Evolutionary conservation across 1,139 yeast species (phyloP).

Genomic region (Saccharomyces hybrid): DNA sequence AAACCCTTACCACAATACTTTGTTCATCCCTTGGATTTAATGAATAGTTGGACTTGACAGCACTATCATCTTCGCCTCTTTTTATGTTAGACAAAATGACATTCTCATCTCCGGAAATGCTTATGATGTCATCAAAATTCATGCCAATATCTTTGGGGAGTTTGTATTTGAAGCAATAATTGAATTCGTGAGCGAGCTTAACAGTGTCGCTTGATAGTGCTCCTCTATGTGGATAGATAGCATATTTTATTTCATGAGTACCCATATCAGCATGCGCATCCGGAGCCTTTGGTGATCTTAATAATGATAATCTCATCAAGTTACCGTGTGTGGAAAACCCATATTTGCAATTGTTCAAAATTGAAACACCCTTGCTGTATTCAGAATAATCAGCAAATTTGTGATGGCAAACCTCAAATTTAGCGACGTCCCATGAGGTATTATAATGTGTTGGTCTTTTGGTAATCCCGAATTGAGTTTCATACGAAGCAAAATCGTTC

Average conservation of each 20-base stretch:
- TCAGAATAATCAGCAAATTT: constrained; percentile 90
- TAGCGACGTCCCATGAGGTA: constrained; percentile 93
- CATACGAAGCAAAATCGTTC: constrained; percentile 73
- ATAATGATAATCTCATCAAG: constrained; percentile 69
- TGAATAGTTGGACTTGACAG: constrained; percentile 35
- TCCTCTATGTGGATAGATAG: constrained; percentile 75
- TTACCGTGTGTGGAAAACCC: constrained; percentile 92
- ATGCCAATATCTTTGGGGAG: constrained; percentile 54
- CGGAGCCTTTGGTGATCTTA: constrained; percentile 85
- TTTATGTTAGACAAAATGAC: constrained; percentile 71
- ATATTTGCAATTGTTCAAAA: constrained; percentile 78
- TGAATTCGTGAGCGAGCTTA: constrained; percentile 70
- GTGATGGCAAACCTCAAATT: constrained; percentile 92
- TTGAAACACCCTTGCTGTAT: constrained; percentile 76
- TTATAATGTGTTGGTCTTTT: constrained; percentile 90
- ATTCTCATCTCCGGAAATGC: constrained; percentile 49
- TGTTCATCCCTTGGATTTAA: constrained; percentile 31
- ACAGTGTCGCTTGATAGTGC: constrained; percentile 57
- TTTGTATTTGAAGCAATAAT: constrained; percentile 42
- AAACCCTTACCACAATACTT: constrained; percentile 63
- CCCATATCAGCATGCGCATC: constrained; percentile 96
- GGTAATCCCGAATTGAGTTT: constrained; percentile 88
- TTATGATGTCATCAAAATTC: constrained; percentile 69
- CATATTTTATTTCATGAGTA: constrained; percentile 71
- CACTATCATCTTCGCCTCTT: constrained; percentile 79